A percentile compares a stretch with the other conserved stretches of the same genome.
phyloP scores from a whole-genome alignment of 2,329 filamentous ascomycete genomes.

The Geosmithia morbida region DNA sequence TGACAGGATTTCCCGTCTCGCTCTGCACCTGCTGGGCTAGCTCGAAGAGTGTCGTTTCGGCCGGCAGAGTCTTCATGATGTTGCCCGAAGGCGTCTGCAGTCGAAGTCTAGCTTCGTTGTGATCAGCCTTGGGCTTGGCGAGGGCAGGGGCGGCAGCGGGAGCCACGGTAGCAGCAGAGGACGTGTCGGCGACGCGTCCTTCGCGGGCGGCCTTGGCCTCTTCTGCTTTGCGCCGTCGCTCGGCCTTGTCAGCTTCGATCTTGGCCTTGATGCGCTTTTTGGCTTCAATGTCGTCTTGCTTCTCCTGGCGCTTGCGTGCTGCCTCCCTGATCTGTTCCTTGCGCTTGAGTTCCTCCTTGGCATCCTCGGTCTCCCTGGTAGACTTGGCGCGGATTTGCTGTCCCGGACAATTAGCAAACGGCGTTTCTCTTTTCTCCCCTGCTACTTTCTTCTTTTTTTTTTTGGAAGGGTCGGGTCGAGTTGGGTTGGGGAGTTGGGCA shows the following conservation, averaged over 20 bases:
- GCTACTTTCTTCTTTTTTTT: not conserved
- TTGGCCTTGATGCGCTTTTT: slow-evolving; percentile 84
- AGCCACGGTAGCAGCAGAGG: slow-evolving; percentile 10
- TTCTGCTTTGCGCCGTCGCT: slow-evolving; percentile 73
- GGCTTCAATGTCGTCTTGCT: slow-evolving; percentile 69
- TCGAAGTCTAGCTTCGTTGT: slow-evolving; percentile 68
- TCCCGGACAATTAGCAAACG: not conserved
- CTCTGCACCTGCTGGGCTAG: slow-evolving; percentile 61
- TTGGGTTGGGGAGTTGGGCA: too few species aligned
- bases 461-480: too few species aligned
- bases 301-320: slow-evolving; percentile 74
- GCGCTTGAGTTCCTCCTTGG: slow-evolving; percentile 75
- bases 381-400: slow-evolving; percentile 60
- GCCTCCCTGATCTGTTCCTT: slow-evolving; percentile 92
- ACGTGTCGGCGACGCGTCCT: slow-evolving; percentile 40
- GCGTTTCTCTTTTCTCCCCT: not conserved
- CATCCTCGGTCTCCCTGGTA: slow-evolving; percentile 75
- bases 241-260: slow-evolving; percentile 90
- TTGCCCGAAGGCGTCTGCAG: slow-evolving; percentile 63
- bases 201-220: slow-evolving; percentile 75
- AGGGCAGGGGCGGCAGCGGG: slow-evolving; percentile 32
- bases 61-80: slow-evolving; percentile 75
- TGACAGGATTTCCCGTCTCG: slow-evolving; percentile 57
- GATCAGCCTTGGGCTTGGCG: slow-evolving; percentile 51
- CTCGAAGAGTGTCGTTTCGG: slow-evolving; percentile 86